Percentiles rank a stretch among this genome's conserved stretches.
phyloP scores from a whole-genome alignment of 352 stramenopile genomes.

The Globisporangium emineosum region DNA sequence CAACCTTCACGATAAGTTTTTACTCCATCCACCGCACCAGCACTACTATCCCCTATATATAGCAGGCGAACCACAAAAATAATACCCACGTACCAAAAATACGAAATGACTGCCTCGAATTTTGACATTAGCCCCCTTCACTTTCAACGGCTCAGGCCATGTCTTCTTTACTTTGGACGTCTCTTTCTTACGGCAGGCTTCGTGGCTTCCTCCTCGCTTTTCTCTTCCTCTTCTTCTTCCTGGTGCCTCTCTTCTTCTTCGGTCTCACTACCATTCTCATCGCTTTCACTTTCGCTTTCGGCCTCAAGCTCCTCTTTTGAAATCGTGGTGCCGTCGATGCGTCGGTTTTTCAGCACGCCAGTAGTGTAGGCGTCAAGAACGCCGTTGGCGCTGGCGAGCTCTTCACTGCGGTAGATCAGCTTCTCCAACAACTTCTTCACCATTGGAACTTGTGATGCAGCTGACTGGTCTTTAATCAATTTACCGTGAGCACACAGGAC shows the following conservation, averaged over 20 bases:
- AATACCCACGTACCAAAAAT: conserved; percentile 1
- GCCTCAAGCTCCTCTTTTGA: conserved; percentile 35
- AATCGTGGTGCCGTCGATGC: conserved; percentile 67
- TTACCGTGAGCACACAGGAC: conserved; percentile 64
- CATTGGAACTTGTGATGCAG: conserved; percentile 53
- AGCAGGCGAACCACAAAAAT: conserved; percentile 1
- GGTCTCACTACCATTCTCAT: conserved; percentile 22
- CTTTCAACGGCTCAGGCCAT: no score
- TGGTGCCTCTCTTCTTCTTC: conserved; percentile 20
- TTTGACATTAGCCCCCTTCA: background rate
- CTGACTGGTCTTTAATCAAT: conserved; percentile 48
- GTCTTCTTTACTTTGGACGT: conserved; percentile 4
- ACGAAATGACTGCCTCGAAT: background rate
- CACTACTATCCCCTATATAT: conserved; percentile 2
- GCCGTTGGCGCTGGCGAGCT: conserved; percentile 50
- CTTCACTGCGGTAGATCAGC: conserved; percentile 56
- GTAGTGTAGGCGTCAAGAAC: conserved; percentile 58
- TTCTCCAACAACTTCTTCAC: conserved; percentile 61
- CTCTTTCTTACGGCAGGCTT: conserved; percentile 6
- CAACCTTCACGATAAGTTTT: background rate
- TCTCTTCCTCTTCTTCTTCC: conserved; percentile 15
- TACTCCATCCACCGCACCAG: background rate
- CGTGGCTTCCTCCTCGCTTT: conserved; percentile 6
- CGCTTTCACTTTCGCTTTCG: conserved; percentile 16
- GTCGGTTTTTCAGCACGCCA: conserved; percentile 59